A percentile compares a stretch with the other conserved stretches of the same genome.
Conservation (phyloP, 805 yeast species). For the Hemisphaericaspora nanyangensis region DNA sequence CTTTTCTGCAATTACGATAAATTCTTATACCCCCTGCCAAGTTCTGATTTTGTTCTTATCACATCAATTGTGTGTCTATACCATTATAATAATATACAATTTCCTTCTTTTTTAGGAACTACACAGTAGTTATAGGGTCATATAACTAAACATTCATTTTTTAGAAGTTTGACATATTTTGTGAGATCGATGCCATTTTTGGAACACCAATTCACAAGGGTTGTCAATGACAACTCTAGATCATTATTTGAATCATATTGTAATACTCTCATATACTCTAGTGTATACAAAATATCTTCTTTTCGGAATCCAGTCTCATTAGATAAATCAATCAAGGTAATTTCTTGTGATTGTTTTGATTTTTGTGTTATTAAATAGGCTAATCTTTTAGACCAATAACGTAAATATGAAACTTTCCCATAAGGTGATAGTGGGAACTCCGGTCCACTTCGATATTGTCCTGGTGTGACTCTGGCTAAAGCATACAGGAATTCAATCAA, state of each 20-base stretch:
- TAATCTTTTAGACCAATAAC: conserved; percentile 64
- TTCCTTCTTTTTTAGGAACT: too few relatives aligned
- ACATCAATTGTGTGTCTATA: background rate
- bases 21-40: too few relatives aligned
- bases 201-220: conserved; percentile 27
- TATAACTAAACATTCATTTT: conserved; percentile 20
- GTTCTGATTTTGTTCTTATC: too few relatives aligned
- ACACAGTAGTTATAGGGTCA: too few relatives aligned
- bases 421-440: conserved; percentile 85
- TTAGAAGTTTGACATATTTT: conserved; percentile 25
- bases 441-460: conserved; percentile 75
- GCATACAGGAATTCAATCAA: conserved; percentile 81
- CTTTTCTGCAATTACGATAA: conserved; percentile 69
- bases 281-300: conserved; percentile 57
- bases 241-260: conserved; percentile 7
- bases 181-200: conserved; percentile 19
- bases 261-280: conserved; percentile 48
- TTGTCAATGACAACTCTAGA: conserved; percentile 16
- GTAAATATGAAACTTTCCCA: conserved; percentile 69
- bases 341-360: background rate
- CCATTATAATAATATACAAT: conserved; percentile 6
- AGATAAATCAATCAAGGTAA: conserved; percentile 50
- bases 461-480: conserved; percentile 52
- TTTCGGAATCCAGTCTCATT: conserved; percentile 58
- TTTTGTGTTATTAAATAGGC: conserved; percentile 16